Conservation (phyloP, 345 rosid genomes). For the Bruguiera sexangula region DNA sequence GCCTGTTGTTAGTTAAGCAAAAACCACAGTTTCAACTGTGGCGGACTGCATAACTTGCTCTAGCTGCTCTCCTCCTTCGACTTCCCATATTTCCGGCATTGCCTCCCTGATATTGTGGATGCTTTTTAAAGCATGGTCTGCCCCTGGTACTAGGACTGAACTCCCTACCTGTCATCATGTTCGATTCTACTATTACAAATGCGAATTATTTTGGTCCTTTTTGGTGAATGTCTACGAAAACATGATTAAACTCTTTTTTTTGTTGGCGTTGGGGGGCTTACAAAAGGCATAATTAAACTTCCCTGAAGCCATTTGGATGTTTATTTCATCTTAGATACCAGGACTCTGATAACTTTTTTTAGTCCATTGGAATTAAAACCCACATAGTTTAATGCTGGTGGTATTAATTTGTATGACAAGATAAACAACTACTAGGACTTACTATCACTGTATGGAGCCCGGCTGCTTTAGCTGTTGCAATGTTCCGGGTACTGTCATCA, state of each 20-base stretch:
- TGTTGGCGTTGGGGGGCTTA: too few relatives aligned
- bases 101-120: conserved; percentile 85
- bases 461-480: conserved; percentile 67
- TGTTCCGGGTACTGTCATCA: conserved; percentile 72
- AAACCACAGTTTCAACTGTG: conserved; percentile 55
- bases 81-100: conserved; percentile 76
- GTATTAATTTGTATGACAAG: too few relatives aligned
- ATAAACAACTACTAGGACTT: conserved; percentile 16
- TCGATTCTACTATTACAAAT: background rate
- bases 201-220: background rate
- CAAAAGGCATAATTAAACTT: too few relatives aligned
- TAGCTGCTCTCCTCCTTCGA: conserved; percentile 43
- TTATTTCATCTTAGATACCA: background rate
- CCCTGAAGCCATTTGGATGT: background rate
- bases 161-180: conserved; percentile 61
- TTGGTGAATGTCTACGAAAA: background rate
- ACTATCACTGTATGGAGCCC: conserved; percentile 74
- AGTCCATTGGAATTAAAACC: too few relatives aligned
- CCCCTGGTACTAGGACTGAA: conserved; percentile 57
- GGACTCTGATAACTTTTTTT: too few relatives aligned
- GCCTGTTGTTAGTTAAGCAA: conserved; percentile 35
- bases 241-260: too few relatives aligned
- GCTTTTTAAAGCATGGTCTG: conserved; percentile 70
- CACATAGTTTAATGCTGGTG: too few relatives aligned
- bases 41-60: conserved; percentile 56